Evolutionary conservation across 1,284 basidiomycete species (phyloP).

Genomic region (Trametes hirsuta): DNA sequence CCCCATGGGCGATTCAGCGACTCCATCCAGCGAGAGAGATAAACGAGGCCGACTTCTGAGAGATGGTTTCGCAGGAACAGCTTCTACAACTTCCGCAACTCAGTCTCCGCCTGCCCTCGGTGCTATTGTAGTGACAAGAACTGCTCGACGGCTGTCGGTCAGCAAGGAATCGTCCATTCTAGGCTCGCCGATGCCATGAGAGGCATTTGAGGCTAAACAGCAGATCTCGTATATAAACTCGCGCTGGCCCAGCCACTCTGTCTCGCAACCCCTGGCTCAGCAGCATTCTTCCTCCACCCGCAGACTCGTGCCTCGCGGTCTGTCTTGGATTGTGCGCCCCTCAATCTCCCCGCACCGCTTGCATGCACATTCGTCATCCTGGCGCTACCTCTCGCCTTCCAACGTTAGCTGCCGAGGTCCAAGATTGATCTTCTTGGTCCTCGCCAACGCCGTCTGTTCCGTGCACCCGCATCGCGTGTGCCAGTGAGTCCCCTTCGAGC

Average conservation of each 20-base stretch:
- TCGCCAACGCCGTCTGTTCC: background rate
- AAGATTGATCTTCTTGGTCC: background rate
- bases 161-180: background rate
- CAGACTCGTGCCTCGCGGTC: background rate
- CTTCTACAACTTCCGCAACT: constrained; percentile 10
- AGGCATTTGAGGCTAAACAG: background rate
- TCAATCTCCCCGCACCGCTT: background rate
- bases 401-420: background rate
- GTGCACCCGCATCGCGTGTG: too few species aligned
- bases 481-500: too few species aligned
- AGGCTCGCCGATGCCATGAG: background rate
- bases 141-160: background rate
- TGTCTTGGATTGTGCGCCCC: background rate
- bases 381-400: constrained; percentile 16
- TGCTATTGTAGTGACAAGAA: background rate
- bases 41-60: background rate
- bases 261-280: background rate
- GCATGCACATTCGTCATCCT: constrained; percentile 19
- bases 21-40: background rate
- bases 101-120: background rate
- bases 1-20: background rate
- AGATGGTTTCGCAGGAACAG: background rate
- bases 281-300: background rate
- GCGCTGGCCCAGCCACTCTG: too few species aligned
- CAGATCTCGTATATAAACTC: background rate